Evolutionary conservation across 2,329 filamentous ascomycete genomes (phyloP).

Genomic region (Penicillium vulpinum): DNA sequence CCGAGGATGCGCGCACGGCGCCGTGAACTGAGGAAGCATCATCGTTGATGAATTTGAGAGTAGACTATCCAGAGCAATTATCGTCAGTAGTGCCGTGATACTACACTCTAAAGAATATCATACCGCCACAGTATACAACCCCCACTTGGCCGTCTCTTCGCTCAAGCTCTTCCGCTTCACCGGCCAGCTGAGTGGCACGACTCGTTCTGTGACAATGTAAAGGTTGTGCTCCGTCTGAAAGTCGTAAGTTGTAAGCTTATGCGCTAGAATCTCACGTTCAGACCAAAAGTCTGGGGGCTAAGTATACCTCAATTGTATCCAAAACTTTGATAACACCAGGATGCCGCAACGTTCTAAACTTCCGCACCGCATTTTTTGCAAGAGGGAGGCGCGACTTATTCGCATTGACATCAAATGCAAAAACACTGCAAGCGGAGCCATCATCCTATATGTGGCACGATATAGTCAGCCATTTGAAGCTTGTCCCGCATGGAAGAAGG

Average conservation of each 20-base stretch:
- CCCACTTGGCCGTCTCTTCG: slow-evolving; percentile 96
- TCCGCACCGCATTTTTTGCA: slow-evolving; percentile 90
- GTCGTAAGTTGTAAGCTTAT: slow-evolving; percentile 18
- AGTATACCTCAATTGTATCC: slow-evolving; percentile 82
- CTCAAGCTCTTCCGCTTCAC: slow-evolving; percentile 83
- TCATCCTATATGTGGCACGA: slow-evolving; percentile 67
- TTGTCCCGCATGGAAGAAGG: not conserved
- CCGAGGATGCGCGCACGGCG: slow-evolving; percentile 76
- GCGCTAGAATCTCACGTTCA: not conserved
- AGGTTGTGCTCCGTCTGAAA: slow-evolving; percentile 93
- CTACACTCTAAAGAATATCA: slow-evolving; percentile 10
- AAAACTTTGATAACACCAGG: slow-evolving; percentile 92
- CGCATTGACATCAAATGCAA: slow-evolving; percentile 84
- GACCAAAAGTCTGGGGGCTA: not conserved
- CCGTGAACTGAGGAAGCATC: slow-evolving; percentile 92
- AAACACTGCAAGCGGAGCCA: slow-evolving; percentile 90
- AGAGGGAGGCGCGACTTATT: slow-evolving; percentile 81
- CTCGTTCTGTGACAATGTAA: slow-evolving; percentile 90
- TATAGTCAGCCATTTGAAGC: slow-evolving; percentile 15
- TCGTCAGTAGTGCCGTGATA: not conserved
- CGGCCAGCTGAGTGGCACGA: slow-evolving; percentile 86
- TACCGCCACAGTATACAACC: slow-evolving; percentile 81
- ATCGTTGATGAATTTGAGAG: slow-evolving; percentile 92
- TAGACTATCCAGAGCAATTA: slow-evolving; percentile 59
- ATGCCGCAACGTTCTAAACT: slow-evolving; percentile 87